Evolutionary conservation across 805 yeast species (phyloP).

Genomic region (Cyberlindnera japonica): DNA sequence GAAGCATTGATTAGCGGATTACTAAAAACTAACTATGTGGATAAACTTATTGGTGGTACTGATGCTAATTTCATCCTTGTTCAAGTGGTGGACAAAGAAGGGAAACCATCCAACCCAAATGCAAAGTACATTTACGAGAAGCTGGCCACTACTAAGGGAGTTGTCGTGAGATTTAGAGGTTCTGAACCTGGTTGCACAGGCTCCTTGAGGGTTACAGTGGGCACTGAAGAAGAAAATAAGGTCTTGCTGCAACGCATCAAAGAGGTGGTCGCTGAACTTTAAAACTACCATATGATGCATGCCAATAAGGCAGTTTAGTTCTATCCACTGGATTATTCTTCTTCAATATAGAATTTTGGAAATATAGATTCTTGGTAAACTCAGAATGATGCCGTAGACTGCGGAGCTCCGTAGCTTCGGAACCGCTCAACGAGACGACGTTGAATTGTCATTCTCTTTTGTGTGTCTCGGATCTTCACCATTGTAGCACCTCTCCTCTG

Average conservation of each 20-base stretch:
- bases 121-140: slow-evolving; percentile 65
- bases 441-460: slow-evolving; percentile 11
- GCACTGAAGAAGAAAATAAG: slow-evolving; percentile 74
- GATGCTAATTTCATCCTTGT: slow-evolving; percentile 85
- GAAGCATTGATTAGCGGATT: slow-evolving; percentile 48
- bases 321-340: background rate
- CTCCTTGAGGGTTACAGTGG: slow-evolving; percentile 81
- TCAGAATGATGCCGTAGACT: slow-evolving; percentile 15
- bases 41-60: slow-evolving; percentile 72
- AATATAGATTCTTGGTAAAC: background rate
- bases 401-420: slow-evolving; percentile 9
- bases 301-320: background rate
- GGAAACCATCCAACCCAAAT: slow-evolving; percentile 60
- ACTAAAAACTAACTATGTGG: slow-evolving; percentile 57
- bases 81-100: slow-evolving; percentile 59
- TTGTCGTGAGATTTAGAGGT: slow-evolving; percentile 91
- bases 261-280: slow-evolving; percentile 28
- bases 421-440: slow-evolving; percentile 6
- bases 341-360: background rate
- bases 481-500: slow-evolving; percentile 15
- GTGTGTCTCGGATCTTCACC: slow-evolving; percentile 15
- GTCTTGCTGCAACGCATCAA: slow-evolving; percentile 48
- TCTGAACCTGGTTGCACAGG: slow-evolving; percentile 86
- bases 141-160: slow-evolving; percentile 68
- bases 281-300: background rate